These are phyloP conservation scores for Pythium folliculosum DNA, from an alignment of 352 stramenopile species.

Conservation along the genomic window DNA sequence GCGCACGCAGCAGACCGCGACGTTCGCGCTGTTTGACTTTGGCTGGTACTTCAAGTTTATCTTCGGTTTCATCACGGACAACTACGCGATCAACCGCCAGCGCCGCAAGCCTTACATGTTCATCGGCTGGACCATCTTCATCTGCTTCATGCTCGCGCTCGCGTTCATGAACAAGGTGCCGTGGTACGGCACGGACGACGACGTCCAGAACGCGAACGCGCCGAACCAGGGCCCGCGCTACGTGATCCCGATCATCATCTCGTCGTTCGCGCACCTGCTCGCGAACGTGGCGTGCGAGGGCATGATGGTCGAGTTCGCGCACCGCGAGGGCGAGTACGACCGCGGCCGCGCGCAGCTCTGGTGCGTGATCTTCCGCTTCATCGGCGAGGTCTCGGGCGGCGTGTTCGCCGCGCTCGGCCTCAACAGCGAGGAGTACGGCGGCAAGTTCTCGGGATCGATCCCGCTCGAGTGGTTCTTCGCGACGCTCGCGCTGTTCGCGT, in stretches of 20 bases:
- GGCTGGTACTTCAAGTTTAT: conserved; percentile 37
- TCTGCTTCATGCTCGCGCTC: conserved; percentile 27
- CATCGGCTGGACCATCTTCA: conserved; percentile 31
- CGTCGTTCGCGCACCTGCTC: conserved; percentile 28
- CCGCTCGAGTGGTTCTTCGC: conserved; percentile 27
- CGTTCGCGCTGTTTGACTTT: conserved; percentile 18
- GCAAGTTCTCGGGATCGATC: conserved; percentile 25
- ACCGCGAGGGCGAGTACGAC: conserved; percentile 32
- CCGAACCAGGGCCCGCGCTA: conserved; percentile 19
- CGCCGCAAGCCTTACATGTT: conserved; percentile 41
- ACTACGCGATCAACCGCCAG: conserved; percentile 30
- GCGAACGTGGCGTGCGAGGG: conserved; percentile 31
- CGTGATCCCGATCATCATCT: conserved; percentile 26
- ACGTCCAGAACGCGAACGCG: conserved; percentile 18
- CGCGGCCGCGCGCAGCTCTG: conserved; percentile 30
- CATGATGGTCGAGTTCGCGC: conserved; percentile 36
- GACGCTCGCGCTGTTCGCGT: conserved; percentile 12
- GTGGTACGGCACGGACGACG: conserved; percentile 8
- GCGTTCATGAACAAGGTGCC: conserved; percentile 22
- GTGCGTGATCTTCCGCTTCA: conserved; percentile 27
- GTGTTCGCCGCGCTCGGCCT: conserved; percentile 15
- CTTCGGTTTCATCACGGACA: conserved; percentile 36
- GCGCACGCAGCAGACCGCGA: conserved; percentile 5
- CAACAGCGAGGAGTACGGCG: conserved; percentile 27
- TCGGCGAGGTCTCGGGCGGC: conserved; percentile 24